These are phyloP conservation scores for Aspergillus neotritici DNA, from an alignment of 2,329 filamentous ascomycete species.

Conservation along the genomic window DNA sequence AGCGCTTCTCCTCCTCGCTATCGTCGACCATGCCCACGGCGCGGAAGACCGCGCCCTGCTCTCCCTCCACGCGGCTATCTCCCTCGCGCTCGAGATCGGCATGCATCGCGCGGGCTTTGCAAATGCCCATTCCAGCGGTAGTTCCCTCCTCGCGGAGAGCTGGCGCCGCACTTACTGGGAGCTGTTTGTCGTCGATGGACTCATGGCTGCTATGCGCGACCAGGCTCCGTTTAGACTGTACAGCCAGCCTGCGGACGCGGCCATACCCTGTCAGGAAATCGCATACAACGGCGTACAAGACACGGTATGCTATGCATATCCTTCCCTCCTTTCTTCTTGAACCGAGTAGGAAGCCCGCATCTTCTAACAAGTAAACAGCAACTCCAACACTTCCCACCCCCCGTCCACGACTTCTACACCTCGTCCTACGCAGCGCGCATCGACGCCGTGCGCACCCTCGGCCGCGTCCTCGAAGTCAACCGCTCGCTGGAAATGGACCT, in stretches of 20 bases:
- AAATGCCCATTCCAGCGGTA: conserved; percentile 39
- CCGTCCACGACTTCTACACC: conserved; percentile 59
- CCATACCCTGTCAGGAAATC: conserved; percentile 68
- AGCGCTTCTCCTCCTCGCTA: conserved; percentile 26
- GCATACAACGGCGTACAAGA: conserved; percentile 34
- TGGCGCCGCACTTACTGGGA: conserved; percentile 86
- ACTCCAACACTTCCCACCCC: conserved; percentile 57
- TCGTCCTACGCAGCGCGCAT: conserved; percentile 79
- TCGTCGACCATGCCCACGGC: conserved; percentile 24
- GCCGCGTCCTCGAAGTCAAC: conserved; percentile 54
- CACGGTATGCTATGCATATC: conserved; percentile 6
- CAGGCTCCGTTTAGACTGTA: conserved; percentile 14
- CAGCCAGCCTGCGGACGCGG: conserved; percentile 55
- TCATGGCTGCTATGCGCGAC: conserved; percentile 62
- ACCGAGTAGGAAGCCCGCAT: too few relatives aligned
- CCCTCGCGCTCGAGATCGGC: conserved; percentile 64
- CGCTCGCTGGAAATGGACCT: conserved; percentile 16
- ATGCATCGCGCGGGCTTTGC: conserved; percentile 62
- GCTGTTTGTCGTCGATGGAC: conserved; percentile 66
- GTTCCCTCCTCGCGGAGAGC: conserved; percentile 67
- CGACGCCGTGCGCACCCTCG: conserved; percentile 66
- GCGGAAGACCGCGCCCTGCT: conserved; percentile 19
- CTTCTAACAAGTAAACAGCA: background rate
- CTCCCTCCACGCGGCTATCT: conserved; percentile 57
- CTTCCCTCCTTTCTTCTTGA: too few relatives aligned